A percentile compares a stretch with the other conserved stretches of the same genome.
Conservation (phyloP, 495 filamentous ascomycete species). For the Penicillium longicatenatum region DNA sequence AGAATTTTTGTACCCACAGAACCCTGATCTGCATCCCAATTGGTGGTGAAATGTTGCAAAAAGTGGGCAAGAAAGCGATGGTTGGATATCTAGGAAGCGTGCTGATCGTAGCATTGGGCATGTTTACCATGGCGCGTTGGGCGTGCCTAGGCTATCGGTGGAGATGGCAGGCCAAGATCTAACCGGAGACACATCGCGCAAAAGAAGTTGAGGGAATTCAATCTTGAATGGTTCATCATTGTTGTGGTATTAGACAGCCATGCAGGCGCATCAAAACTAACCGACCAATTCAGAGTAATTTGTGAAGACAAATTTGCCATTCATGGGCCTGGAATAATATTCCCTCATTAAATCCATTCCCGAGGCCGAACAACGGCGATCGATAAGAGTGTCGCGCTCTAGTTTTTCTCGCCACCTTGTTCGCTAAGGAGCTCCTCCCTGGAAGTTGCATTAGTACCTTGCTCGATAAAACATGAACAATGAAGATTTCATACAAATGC, state of each 20-base stretch:
- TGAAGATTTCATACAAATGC: conserved; percentile 63
- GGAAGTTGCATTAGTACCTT: neutral
- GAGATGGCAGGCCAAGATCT: conserved; percentile 44
- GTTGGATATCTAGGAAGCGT: conserved; percentile 42
- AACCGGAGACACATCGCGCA: neutral
- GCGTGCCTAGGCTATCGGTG: conserved; percentile 51
- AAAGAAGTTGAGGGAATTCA: neutral
- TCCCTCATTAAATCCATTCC: neutral
- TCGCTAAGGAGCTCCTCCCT: conserved; percentile 69
- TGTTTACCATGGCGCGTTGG: conserved; percentile 50
- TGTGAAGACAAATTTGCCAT: neutral
- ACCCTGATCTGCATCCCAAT: conserved; percentile 44
- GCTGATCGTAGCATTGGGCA: conserved; percentile 35
- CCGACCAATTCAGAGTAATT: neutral
- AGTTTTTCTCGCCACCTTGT: conserved; percentile 76
- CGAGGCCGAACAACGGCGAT: neutral
- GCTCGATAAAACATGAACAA: neutral
- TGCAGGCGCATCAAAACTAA: neutral
- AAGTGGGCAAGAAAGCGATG: conserved; percentile 37
- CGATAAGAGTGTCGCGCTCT: conserved; percentile 21
- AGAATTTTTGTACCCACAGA: conserved; percentile 17
- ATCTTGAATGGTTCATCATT: neutral
- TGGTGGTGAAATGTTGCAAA: conserved; percentile 45
- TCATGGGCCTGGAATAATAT: neutral
- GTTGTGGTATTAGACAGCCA: neutral